Evolutionary conservation across 768 basidiomycete species (phyloP).

Genomic region (Scleroderma bovista): DNA sequence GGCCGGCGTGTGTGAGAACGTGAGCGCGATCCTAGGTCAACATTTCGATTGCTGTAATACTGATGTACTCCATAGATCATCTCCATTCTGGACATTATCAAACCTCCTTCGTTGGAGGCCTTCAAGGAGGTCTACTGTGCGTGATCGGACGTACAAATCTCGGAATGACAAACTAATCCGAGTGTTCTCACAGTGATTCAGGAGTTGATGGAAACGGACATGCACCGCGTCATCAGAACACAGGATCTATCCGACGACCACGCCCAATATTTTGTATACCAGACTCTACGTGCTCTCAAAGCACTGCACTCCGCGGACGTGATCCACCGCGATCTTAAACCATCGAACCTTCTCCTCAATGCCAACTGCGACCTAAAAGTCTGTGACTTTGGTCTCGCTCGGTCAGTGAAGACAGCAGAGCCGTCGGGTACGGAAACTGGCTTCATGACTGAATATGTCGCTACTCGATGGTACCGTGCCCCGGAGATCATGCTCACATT

Average conservation of each 20-base stretch:
- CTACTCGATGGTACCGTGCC: slow-evolving; percentile 97
- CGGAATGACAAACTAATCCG: slow-evolving; percentile 1
- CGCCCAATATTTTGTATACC: slow-evolving; percentile 90
- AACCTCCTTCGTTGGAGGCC: slow-evolving; percentile 69
- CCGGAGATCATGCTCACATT: slow-evolving; percentile 99
- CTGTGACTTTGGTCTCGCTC: slow-evolving; percentile 90
- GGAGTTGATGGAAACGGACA: slow-evolving; percentile 93
- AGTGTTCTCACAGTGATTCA: slow-evolving; percentile 58
- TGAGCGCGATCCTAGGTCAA: slow-evolving; percentile 24
- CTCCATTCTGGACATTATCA: slow-evolving; percentile 84
- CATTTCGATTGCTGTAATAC: not conserved
- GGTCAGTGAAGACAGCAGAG: slow-evolving; percentile 84
- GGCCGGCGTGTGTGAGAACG: slow-evolving; percentile 86
- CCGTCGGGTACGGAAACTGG: slow-evolving; percentile 78
- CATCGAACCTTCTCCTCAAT: slow-evolving; percentile 94
- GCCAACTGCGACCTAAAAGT: slow-evolving; percentile 97
- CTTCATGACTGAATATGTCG: slow-evolving; percentile 98
- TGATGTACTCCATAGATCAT: slow-evolving; percentile 54
- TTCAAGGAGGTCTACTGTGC: slow-evolving; percentile 83
- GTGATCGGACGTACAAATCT: slow-evolving; percentile 17
- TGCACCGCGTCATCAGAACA: slow-evolving; percentile 94
- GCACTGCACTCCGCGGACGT: slow-evolving; percentile 96
- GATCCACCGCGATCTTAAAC: slow-evolving; percentile 94
- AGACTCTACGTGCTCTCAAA: slow-evolving; percentile 92
- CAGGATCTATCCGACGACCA: slow-evolving; percentile 96